These are phyloP conservation scores for Cryptosporidium bovis DNA, from an alignment of 169 alveolate genomes.

Conservation along the genomic window DNA sequence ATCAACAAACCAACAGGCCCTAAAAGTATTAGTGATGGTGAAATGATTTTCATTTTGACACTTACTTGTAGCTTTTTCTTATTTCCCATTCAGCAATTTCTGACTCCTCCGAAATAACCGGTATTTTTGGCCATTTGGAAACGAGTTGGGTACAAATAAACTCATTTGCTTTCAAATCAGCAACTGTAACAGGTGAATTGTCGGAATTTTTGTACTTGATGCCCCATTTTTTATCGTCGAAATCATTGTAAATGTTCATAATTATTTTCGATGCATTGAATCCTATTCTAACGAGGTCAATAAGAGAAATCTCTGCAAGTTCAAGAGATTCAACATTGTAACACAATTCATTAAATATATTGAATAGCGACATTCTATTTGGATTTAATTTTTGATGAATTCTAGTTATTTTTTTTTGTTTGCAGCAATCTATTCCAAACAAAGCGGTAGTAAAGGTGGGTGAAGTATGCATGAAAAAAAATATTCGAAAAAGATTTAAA, in stretches of 20 bases:
- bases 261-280: slow-evolving; percentile 40
- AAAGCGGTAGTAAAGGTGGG: background rate
- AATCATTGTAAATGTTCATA: slow-evolving; percentile 44
- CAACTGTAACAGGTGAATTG: slow-evolving; percentile 65
- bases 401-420: background rate
- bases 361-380: slow-evolving; percentile 18
- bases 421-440: no score
- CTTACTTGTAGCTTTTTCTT: slow-evolving; percentile 51
- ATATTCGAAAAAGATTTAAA: background rate
- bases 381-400: background rate
- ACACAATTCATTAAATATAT: slow-evolving; percentile 3
- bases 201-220: slow-evolving; percentile 31
- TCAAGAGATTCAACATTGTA: background rate
- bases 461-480: background rate
- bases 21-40: background rate
- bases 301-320: slow-evolving; percentile 8
- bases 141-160: slow-evolving; percentile 58
- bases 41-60: background rate
- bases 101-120: slow-evolving; percentile 76
- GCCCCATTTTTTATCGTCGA: background rate
- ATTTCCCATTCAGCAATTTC: slow-evolving; percentile 20
- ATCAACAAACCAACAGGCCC: slow-evolving; percentile 76
- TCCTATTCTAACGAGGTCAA: slow-evolving; percentile 56
- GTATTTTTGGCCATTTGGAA: slow-evolving; percentile 72
- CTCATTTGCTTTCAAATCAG: slow-evolving; percentile 70